Base-by-base conservation (phyloP, 1,284 basidiomycete species). In the Uromyces viciae-fabae region DNA sequence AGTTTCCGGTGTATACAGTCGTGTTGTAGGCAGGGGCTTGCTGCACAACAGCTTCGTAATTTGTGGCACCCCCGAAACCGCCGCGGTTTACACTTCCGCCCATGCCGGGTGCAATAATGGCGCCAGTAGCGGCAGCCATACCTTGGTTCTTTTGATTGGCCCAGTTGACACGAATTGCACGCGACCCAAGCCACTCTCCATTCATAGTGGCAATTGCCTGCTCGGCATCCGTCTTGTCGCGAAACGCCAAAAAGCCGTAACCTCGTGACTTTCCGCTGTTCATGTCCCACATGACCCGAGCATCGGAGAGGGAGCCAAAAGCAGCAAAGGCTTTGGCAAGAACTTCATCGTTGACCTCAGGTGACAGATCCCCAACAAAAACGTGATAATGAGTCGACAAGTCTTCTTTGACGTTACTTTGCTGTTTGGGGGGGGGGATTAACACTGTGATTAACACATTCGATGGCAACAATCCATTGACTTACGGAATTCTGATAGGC, bases 241-340 rank as follows among this genome's bases (percentile, higher is more conserved):
- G 91, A 89, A 95, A 94, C 15, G 93, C 93, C 83, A 95, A 90
- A 89, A 96, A 95, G 81, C 93, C 93, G 86, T 95, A 97, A 58
- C 94, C 93, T 84, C 93, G 91, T 85, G 93, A 96, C 88, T 98
- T 98, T 83, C 96, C 95, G 81, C 94, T 97, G 88, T 95, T 96
- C 93, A 97, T 95, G 87, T 99, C 96, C 94, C 96, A 98, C 95
- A 99, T 99, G 83, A 99, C 95, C 68, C 96, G 91, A 69, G 95
- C 96, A 86, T 99, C 96, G 81, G 93, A 95, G 87, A 99, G 89
- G 80, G 92, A 93, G 49, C 94, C 94, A 86, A 98, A 98, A 54
- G 94, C 93, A 83, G 90, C 91, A 88, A 99, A 99, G 22, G 96
- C 95, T 87, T 98, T 95, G 75, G 89, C 92, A 79, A 99, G 91